Conservation (phyloP, 179 eudicot species). For the Patellifolia procumbens region DNA sequence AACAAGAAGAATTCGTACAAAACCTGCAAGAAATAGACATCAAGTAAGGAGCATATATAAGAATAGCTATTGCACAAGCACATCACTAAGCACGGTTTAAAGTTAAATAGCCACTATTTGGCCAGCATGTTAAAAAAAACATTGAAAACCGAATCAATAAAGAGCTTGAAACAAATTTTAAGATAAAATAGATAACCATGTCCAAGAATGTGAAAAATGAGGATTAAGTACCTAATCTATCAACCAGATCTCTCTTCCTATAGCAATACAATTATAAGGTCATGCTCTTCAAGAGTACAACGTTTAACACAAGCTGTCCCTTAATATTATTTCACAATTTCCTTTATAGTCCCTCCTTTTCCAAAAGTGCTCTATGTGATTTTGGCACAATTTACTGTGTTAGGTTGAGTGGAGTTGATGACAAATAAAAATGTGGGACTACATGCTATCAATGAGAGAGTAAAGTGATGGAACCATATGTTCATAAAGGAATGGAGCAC, state of each 20-base stretch:
- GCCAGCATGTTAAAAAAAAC: neutral
- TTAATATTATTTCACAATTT: neutral
- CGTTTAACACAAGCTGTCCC: neutral
- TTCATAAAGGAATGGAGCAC: too few species aligned
- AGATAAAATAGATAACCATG: neutral
- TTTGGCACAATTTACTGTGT: too few species aligned
- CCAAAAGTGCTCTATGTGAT: too few species aligned
- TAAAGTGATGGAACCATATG: too few species aligned
- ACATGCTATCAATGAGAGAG: too few species aligned
- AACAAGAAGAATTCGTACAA: conserved; percentile 84
- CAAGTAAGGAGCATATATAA: neutral
- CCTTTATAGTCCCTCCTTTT: neutral
- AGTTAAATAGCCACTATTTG: too few species aligned
- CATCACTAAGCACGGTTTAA: neutral
- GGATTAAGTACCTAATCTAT: neutral
- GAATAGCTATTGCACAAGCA: neutral
- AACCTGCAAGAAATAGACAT: conserved; percentile 42
- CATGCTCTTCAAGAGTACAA: neutral
- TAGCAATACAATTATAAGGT: neutral
- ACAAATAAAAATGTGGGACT: too few species aligned
- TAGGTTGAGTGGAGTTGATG: too few species aligned
- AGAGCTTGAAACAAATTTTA: neutral
- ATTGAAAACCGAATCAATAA: neutral
- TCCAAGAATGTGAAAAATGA: neutral
- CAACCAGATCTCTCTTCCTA: neutral